Percentiles rank a stretch among this genome's conserved stretches.
These are phyloP conservation scores for Coccomyxa sp. DNA, from an alignment of 139 green algal genomes.

Conservation along the genomic window DNA sequence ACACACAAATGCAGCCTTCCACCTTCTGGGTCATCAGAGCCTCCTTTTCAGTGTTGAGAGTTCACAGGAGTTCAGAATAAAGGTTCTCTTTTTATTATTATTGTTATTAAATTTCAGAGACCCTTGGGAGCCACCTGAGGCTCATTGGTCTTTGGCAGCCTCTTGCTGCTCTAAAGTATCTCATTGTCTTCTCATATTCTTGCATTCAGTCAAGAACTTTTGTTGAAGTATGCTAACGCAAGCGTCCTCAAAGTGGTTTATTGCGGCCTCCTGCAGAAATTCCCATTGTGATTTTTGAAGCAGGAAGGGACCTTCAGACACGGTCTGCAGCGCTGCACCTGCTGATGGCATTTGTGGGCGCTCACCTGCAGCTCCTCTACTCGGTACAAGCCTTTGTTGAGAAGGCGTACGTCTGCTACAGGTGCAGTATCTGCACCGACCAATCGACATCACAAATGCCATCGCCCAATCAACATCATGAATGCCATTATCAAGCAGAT, in stretches of 20 bases:
- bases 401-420: slow-evolving; percentile 22
- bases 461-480: neutral
- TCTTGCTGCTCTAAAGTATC: too few relatives aligned
- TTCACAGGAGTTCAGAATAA: too few relatives aligned
- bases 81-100: too few relatives aligned
- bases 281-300: neutral
- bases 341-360: slow-evolving; percentile 64
- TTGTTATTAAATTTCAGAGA: too few relatives aligned
- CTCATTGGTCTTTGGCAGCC: too few relatives aligned
- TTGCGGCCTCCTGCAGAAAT: neutral
- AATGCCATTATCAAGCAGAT: neutral
- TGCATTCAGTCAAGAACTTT: too few relatives aligned
- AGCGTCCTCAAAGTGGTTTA: neutral
- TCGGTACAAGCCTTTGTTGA: slow-evolving; percentile 45
- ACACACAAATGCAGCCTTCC: too few relatives aligned
- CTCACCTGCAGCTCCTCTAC: slow-evolving; percentile 33
- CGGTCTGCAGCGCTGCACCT: slow-evolving; percentile 44
- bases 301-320: neutral
- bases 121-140: too few relatives aligned
- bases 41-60: too few relatives aligned
- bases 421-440: neutral
- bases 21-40: too few relatives aligned
- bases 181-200: too few relatives aligned
- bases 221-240: neutral
- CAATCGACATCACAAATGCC: neutral